Base-by-base conservation (phyloP, 805 yeast species). In the Cyberlindnera japonica region DNA sequence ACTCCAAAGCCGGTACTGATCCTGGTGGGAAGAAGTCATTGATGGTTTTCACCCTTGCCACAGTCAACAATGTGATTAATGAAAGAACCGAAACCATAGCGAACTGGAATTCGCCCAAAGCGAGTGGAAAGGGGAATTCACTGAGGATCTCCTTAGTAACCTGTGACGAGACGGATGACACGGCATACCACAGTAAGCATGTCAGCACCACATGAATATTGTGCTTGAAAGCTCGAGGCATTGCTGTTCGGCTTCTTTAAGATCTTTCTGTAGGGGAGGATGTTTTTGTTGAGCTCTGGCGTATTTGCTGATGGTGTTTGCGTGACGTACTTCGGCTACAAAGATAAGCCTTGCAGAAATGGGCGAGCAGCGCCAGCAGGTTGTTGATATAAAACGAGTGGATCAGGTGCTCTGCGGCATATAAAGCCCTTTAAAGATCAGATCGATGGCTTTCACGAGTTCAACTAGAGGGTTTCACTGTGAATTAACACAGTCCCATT, bases 41-140 rank as follows among this genome's bases (percentile, higher is more conserved):
- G 11, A 69, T 41, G 2, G 38, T 16, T 4, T 69, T 70, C 23
- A 49, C 57, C n/a, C 43, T 32, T 19, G 62, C 57, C 2, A 69
- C 63, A 7, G 67, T 19, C 12, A 54, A 25, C 18, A 75, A 65
- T 35, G 77, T 63, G 4, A 54, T 10, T 6, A 64, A 44, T 6
- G 79, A 69, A 25, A 75, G 54, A 2, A 60, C 12, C 3, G 77
- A 68, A 9, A 79, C 79, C 28, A 72, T 69, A 5, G 74, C 44
- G 46, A 79, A 82, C 51, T 82, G 88, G 45, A 72, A 73, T 53
- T 77, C 85, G 8, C 85, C 81, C 27, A 82, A 62, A 38, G 81
- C 78, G 13, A 81, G 59, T 2, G 89, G 87, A 54, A 71, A 74
- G 2, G 77, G 75, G 53, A 80, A 77, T 42, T 69, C 66, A 12